Base-by-base conservation (phyloP, 106 monocot species). In the Platanthera guangdongensis region DNA sequence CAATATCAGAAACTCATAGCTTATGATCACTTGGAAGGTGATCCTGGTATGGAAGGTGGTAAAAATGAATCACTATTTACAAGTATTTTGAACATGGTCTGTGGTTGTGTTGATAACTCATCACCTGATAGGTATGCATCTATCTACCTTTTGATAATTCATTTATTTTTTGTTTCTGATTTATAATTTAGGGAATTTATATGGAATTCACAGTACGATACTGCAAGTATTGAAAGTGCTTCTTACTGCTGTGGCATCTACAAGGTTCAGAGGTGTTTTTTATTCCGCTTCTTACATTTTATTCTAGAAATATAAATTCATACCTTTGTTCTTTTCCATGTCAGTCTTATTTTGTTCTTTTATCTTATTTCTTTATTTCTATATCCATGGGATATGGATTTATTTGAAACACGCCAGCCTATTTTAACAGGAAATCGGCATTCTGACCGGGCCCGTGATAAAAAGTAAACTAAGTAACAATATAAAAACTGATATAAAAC, bases 21-120 rank as follows among this genome's bases (percentile, higher is more conserved):
- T 39, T 96, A 96, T 77, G 90, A 96, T 81, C 96, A 96, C 86
- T 83, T 96, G 85, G 96, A 96, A 86, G 96, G 96, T 69, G 96
- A 93, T 83, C 86, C 89, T 83, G 96, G 96, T 76, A 75, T 96
- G 45, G 91, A 91, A 81, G 83, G 83, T 64, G 89, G 91, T 67
- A 93, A 91, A 91, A 85, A 86, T 77, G 72, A 89, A 64, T 83
- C 82, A 57, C 49, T 91, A 50, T 93, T 93, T 82, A 88, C 89
- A 0, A 90, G 91, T 57, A 91, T 96, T 81, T 86, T 96, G 50
- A 96, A 77, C 77, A 91, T 93, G 84, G 81, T 96, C 73, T 91
- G 91, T 81, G 90, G 82, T 64, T 93, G 91, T 78, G 87, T 96
- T 81, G 93, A 93, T 80, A 93, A 96, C 75, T 84, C 86, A 75